A percentile compares a stretch with the other conserved stretches of the same genome.
Evolutionary conservation across 1,139 yeast genomes (phyloP).

Genomic region (Taiozyma sp.): DNA sequence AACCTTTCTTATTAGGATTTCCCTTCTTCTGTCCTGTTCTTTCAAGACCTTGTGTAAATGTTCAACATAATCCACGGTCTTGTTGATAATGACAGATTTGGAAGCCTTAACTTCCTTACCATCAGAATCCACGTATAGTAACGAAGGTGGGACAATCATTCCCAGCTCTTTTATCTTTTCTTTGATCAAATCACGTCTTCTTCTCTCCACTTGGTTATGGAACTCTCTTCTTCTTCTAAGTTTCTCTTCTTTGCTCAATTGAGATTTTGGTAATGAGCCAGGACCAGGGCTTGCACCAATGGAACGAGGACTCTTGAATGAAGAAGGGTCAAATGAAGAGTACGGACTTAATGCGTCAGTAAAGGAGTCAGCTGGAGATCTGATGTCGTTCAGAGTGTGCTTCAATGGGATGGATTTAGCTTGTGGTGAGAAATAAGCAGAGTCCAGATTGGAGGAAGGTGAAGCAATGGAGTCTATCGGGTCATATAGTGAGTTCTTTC

Average conservation of each 20-base stretch:
- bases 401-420: constrained; percentile 14
- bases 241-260: constrained; percentile 62
- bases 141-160: constrained; percentile 63
- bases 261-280: constrained; percentile 37
- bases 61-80: constrained; percentile 63
- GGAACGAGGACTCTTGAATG: constrained; percentile 23
- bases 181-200: constrained; percentile 74
- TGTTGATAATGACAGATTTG: constrained; percentile 62
- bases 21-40: constrained; percentile 35
- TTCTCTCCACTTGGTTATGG: constrained; percentile 78
- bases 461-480: constrained; percentile 18
- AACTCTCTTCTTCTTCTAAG: constrained; percentile 67
- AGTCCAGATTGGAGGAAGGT: constrained; percentile 15
- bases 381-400: not conserved
- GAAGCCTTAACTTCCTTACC: constrained; percentile 69
- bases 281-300: constrained; percentile 22
- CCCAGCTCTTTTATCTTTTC: constrained; percentile 74
- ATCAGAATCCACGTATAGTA: constrained; percentile 47
- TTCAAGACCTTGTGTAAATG: constrained; percentile 44
- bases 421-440: constrained; percentile 23
- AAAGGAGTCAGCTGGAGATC: constrained; percentile 13
- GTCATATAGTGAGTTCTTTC: constrained; percentile 21
- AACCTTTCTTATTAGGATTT: constrained; percentile 29
- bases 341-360: constrained; percentile 23
- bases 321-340: constrained; percentile 21